Percentiles rank a stretch among this genome's conserved stretches.
phyloP scores from a whole-genome alignment of 148 eudicot genomes.

The Tetragonia tetragonoides region DNA sequence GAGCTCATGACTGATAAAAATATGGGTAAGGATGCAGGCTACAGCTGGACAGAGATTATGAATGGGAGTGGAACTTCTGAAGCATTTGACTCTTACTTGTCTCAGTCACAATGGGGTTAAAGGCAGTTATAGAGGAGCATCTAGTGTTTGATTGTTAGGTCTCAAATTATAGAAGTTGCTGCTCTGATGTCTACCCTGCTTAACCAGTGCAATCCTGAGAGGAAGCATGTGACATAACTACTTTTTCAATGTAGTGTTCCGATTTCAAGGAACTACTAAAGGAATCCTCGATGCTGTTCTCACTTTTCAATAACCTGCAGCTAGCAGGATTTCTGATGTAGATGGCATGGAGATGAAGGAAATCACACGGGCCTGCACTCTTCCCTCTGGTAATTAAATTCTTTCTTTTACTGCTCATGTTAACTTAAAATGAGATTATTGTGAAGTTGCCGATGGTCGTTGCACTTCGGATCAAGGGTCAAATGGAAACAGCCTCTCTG shows the following conservation, averaged over 20 bases:
- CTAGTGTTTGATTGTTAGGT: background rate
- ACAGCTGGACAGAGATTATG: conserved; percentile 50
- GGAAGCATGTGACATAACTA: background rate
- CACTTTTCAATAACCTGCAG: background rate
- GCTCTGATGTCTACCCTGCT: background rate
- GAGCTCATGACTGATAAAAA: conserved; percentile 47
- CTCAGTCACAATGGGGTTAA: conserved; percentile 20
- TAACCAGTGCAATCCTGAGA: background rate
- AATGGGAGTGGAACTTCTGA: conserved; percentile 19
- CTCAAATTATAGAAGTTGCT: background rate
- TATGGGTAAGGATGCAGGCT: conserved; percentile 56
- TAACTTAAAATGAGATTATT: background rate
- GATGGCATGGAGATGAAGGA: background rate
- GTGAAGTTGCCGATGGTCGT: no score
- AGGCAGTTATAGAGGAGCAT: conserved; percentile 19
- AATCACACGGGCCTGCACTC: background rate
- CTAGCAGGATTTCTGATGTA: background rate
- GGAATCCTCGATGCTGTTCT: background rate
- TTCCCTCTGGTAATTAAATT: background rate
- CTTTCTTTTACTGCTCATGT: background rate
- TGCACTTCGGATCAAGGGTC: no score
- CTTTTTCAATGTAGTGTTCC: background rate
- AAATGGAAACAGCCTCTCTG: no score
- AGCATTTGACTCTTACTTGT: conserved; percentile 8
- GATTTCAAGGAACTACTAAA: background rate